Evolutionary conservation across 768 basidiomycete genomes (phyloP).

Genomic region (Dentipellis sp.): DNA sequence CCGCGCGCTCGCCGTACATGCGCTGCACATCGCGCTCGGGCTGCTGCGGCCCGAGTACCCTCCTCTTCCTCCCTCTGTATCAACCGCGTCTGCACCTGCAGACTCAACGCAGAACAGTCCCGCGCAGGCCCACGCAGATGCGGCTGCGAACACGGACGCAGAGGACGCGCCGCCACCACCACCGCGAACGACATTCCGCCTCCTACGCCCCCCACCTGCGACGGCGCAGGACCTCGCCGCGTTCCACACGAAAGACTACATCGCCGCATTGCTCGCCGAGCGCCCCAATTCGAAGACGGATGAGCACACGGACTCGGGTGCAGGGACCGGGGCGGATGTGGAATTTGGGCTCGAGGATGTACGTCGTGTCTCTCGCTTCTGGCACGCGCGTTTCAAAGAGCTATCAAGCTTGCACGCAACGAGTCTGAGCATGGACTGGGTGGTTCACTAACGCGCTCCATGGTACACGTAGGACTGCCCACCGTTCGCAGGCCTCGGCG

Average conservation of each 20-base stretch:
- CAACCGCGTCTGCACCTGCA: too few relatives aligned
- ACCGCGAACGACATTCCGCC: not conserved
- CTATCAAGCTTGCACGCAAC: not conserved
- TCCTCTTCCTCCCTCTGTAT: not conserved
- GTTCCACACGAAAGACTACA: constrained; percentile 9
- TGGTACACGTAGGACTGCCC: constrained; percentile 63
- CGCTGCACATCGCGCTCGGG: constrained; percentile 16
- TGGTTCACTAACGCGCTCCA: not conserved
- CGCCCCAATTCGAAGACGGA: not conserved
- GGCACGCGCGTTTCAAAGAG: not conserved
- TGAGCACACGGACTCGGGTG: not conserved
- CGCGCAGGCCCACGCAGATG: too few relatives aligned
- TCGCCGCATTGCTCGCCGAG: constrained; percentile 3
- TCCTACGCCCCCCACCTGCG: constrained; percentile 5
- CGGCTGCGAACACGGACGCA: too few relatives aligned
- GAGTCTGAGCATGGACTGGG: not conserved
- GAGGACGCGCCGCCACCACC: too few relatives aligned
- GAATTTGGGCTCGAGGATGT: constrained; percentile 59
- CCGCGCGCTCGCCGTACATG: constrained; percentile 20
- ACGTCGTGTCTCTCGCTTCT: constrained; percentile 9
- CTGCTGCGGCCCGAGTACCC: constrained; percentile 4
- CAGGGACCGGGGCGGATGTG: constrained; percentile 11
- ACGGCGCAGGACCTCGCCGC: constrained; percentile 5
- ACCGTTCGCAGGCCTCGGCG: constrained; percentile 54
- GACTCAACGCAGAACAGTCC: too few relatives aligned